A percentile compares a stretch with the other conserved stretches of the same genome.
Conservation (phyloP, 148 eudicot species). For the Diospyros lotus region DNA sequence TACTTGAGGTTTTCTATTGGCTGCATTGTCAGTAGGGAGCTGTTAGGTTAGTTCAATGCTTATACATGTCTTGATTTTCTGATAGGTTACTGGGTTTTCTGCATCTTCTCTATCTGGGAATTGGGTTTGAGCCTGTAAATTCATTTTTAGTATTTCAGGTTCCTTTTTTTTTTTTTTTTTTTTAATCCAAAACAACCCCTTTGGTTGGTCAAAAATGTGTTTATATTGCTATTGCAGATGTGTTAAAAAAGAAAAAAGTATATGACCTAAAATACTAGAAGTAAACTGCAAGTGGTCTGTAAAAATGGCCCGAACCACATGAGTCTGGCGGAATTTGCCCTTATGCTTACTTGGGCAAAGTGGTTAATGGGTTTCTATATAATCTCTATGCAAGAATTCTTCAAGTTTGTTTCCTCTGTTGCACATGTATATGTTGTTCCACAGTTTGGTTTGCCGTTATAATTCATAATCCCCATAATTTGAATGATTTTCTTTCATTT, state of each 20-base stretch:
- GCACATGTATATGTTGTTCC: background rate
- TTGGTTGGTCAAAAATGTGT: too few species aligned
- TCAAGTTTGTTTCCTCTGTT: background rate
- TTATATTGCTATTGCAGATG: too few species aligned
- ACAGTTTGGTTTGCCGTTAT: background rate
- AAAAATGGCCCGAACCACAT: too few species aligned
- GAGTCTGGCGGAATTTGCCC: background rate
- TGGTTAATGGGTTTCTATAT: background rate
- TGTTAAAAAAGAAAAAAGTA: too few species aligned
- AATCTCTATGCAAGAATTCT: background rate
- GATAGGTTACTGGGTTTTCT: background rate
- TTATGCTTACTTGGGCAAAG: background rate
- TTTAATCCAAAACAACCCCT: too few species aligned
- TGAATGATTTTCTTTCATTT: background rate
- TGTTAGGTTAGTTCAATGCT: too few species aligned
- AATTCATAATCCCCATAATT: background rate
- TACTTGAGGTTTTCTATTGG: slow-evolving; percentile 22
- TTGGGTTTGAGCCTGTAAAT: background rate
- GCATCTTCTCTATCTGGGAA: background rate
- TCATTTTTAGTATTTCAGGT: too few species aligned
- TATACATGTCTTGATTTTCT: too few species aligned
- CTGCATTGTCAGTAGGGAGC: background rate
- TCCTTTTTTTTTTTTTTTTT: too few species aligned
- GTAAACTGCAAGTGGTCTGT: too few species aligned
- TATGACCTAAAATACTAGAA: too few species aligned